Percentiles rank a stretch among this genome's conserved stretches.
Evolutionary conservation across 1,284 basidiomycete species (phyloP).

Genomic region (Boletus nobilissimus): DNA sequence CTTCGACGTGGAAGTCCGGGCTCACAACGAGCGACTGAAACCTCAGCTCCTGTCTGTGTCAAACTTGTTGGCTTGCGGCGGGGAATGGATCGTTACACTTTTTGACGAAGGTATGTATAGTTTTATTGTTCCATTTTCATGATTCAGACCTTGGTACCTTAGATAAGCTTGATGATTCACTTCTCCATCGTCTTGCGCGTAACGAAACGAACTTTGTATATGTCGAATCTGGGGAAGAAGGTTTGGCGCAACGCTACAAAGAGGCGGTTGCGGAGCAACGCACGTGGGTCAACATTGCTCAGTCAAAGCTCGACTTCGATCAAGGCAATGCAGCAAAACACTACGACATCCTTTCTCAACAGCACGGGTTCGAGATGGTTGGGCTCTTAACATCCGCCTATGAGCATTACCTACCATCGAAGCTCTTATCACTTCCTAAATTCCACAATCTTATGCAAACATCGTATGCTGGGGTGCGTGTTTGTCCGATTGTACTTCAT

Average conservation of each 20-base stretch:
- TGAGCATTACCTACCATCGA: slow-evolving; percentile 14
- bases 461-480: not conserved
- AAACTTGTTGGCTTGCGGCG: not conserved
- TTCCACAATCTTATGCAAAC: slow-evolving; percentile 10
- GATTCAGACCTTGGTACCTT: not conserved
- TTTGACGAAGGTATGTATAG: slow-evolving; percentile 13
- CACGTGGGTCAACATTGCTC: slow-evolving; percentile 2
- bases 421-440: slow-evolving; percentile 1
- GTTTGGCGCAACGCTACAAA: slow-evolving; percentile 7
- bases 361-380: slow-evolving; percentile 7
- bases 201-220: slow-evolving; percentile 15
- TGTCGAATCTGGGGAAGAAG: slow-evolving; percentile 9
- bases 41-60: not conserved
- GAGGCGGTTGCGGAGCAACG: not conserved
- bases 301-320: slow-evolving; percentile 4
- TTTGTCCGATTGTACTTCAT: not conserved
- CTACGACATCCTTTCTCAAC: slow-evolving; percentile 14
- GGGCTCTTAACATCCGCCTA: not conserved
- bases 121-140: not conserved
- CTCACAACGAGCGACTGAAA: slow-evolving; percentile 2
- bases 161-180: slow-evolving; percentile 7
- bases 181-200: slow-evolving; percentile 6
- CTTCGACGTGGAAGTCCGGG: not conserved
- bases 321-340: slow-evolving; percentile 8
- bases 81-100: slow-evolving; percentile 2